Evolutionary conservation across 2,329 filamentous ascomycete species (phyloP).

Genomic region (Annulohypoxylon truncatum): DNA sequence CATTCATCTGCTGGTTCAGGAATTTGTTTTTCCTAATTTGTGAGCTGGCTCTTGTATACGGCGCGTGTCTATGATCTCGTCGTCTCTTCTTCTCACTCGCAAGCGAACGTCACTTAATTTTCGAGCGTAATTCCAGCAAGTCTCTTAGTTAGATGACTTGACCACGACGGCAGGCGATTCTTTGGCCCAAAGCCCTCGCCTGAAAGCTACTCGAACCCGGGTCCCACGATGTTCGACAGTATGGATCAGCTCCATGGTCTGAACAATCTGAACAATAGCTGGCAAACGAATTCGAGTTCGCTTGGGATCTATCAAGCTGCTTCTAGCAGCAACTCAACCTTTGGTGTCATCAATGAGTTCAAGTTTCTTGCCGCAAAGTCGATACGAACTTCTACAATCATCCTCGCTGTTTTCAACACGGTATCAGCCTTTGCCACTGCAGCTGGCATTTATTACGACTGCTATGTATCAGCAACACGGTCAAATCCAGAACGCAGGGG

Average conservation of each 20-base stretch:
- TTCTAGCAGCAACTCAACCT: constrained; percentile 56
- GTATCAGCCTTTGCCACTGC: constrained; percentile 67
- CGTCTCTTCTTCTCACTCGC: constrained; percentile 39
- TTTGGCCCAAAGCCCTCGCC: constrained; percentile 48
- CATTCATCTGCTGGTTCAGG: constrained; percentile 55
- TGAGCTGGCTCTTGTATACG: constrained; percentile 52
- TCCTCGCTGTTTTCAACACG: constrained; percentile 71
- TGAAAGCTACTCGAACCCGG: constrained; percentile 40
- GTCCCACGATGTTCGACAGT: constrained; percentile 43
- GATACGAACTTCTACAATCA: constrained; percentile 70
- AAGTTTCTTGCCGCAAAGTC: constrained; percentile 66
- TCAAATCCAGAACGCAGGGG: constrained; percentile 52
- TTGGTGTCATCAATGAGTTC: constrained; percentile 62
- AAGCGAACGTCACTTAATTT: constrained; percentile 40
- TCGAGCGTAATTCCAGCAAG: constrained; percentile 48
- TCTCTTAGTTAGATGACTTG: constrained; percentile 59
- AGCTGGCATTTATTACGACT: constrained; percentile 67
- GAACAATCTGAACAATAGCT: constrained; percentile 43
- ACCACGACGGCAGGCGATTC: constrained; percentile 50
- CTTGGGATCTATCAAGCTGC: constrained; percentile 46
- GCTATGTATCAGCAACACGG: constrained; percentile 60
- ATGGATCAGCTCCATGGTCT: constrained; percentile 43
- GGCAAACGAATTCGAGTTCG: constrained; percentile 46
- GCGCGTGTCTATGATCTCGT: constrained; percentile 43
- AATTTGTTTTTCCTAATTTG: constrained; percentile 60